Evolutionary conservation across 2,329 filamentous ascomycete genomes (phyloP), one percentile per base, ranked within the genome.

Genomic region (Alternaria sp.): DNA sequence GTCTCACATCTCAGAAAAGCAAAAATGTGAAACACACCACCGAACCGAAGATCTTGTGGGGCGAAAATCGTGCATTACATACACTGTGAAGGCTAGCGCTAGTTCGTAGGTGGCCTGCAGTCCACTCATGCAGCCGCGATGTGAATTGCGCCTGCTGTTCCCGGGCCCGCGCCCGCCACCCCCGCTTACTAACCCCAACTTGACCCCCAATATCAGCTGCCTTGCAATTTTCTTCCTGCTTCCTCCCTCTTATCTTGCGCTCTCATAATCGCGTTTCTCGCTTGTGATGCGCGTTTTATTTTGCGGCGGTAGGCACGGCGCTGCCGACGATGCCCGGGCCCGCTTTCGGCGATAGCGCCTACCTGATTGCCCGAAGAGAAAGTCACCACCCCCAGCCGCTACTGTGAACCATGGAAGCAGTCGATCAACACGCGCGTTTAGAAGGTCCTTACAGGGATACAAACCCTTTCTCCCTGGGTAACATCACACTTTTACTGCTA

Each of bases 381-480:
- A 45, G 54, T 52, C 46, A 36, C 46, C n/a, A 40, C 46, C 19
- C 46, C 25, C 56, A 10, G 40, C 40, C 40, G 26, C 26, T 56
- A 47, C 32, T 32, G 54, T 56, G 44, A 56, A 56, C 54, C 54
- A 56, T 56, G 54, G 54, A 30, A 30, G 13, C 52, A 30, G 17
- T 56, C 43, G 7, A 19, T 46, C 54, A 11, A 47, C 32, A 47
- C 23, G 26, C 54, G 43, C 43, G 19, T 32, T 25, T 25, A 30
- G 28, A 30, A 28, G 54, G 21, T 40, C 43, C 36, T 40, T 40
- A 40, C n/a, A 0, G 36, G 36, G n/a, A 43, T 62, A 49, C 55
- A 54, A 62, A 54, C 59, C n/a, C 25, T 62, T 54, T 17, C 17
- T 40, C 30, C 30, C 30, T 54, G 9, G 44, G 26, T 17, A 47